Evolutionary conservation across 31 red algal species (phyloP).

Genomic region (Asparagopsis taxiformis): DNA sequence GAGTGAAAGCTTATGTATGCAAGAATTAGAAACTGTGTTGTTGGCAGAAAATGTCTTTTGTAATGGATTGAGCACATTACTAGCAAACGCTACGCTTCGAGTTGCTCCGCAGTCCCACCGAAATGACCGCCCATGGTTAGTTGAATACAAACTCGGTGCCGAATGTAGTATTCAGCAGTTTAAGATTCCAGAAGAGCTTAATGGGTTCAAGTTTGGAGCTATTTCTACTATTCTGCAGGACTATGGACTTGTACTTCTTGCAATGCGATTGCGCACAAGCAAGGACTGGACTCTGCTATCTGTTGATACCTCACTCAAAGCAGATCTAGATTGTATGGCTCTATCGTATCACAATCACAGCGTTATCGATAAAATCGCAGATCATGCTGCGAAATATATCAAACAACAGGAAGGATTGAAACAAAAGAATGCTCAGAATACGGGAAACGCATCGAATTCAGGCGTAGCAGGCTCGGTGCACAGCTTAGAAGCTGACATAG

Average conservation of each 20-base stretch:
- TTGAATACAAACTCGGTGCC: conserved; percentile 68
- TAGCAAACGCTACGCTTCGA: conserved; percentile 72
- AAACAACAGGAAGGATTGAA: conserved; percentile 4
- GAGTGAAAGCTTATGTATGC: conserved; percentile 72
- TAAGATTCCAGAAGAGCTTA: conserved; percentile 40
- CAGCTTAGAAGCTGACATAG: no score
- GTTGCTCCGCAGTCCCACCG: conserved; percentile 46
- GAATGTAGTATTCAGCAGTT: conserved; percentile 65
- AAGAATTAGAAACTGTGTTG: conserved; percentile 63
- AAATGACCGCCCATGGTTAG: conserved; percentile 64
- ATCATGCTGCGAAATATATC: conserved; percentile 49
- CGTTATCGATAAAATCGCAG: conserved; percentile 50
- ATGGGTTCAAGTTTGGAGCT: conserved; percentile 43
- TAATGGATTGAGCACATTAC: conserved; percentile 82
- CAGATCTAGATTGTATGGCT: conserved; percentile 30
- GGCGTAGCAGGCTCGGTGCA: neutral
- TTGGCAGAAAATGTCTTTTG: conserved; percentile 82
- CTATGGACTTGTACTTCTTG: conserved; percentile 68
- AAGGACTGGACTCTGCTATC: conserved; percentile 38
- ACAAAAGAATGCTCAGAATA: neutral
- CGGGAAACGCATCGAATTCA: neutral
- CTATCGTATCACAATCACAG: conserved; percentile 56
- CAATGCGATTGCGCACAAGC: conserved; percentile 23
- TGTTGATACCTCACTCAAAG: conserved; percentile 23
- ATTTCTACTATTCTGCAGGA: conserved; percentile 57